These are phyloP conservation scores for Torulaspora maleeae DNA, from an alignment of 805 yeast genomes.

Conservation along the genomic window DNA sequence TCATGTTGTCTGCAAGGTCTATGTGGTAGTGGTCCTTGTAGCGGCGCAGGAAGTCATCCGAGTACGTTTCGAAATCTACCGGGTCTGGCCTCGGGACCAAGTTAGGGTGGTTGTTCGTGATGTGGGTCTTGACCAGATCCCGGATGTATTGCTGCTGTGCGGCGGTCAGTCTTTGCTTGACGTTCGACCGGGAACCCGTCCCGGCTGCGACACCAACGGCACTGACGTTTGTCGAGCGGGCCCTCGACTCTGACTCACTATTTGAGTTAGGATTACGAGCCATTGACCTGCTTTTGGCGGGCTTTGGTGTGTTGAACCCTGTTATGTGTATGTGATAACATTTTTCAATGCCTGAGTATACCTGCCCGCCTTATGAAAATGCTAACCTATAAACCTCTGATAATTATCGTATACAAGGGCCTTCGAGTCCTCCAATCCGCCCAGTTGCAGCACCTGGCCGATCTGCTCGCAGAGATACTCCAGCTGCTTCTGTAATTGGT, in stretches of 20 bases:
- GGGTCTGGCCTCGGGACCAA: conserved; percentile 51
- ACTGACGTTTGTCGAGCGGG: conserved; percentile 14
- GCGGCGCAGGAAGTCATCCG: conserved; percentile 59
- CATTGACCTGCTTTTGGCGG: conserved; percentile 12
- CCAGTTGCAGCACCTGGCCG: conserved; percentile 5
- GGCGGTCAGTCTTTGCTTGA: conserved; percentile 46
- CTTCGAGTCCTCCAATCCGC: conserved; percentile 5
- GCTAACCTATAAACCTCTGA: conserved; percentile 11
- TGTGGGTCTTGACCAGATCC: conserved; percentile 60
- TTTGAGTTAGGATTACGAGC: conserved; percentile 26
- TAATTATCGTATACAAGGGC: conserved; percentile 19
- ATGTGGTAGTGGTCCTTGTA: conserved; percentile 61
- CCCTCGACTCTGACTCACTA: conserved; percentile 31
- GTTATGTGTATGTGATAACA: background rate
- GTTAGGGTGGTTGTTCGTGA: conserved; percentile 68
- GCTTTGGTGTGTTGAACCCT: background rate
- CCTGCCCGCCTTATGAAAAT: background rate
- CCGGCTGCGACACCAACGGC: conserved; percentile 29
- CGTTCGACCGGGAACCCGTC: conserved; percentile 48
- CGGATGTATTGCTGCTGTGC: conserved; percentile 63
- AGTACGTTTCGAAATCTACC: conserved; percentile 62
- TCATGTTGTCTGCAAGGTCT: conserved; percentile 53
- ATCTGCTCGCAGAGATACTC: conserved; percentile 13
- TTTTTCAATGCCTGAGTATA: background rate
- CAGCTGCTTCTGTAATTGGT: conserved; percentile 14